Evolutionary conservation across 1,284 basidiomycete genomes (phyloP).

Genomic region (Apiotrichum gracile): DNA sequence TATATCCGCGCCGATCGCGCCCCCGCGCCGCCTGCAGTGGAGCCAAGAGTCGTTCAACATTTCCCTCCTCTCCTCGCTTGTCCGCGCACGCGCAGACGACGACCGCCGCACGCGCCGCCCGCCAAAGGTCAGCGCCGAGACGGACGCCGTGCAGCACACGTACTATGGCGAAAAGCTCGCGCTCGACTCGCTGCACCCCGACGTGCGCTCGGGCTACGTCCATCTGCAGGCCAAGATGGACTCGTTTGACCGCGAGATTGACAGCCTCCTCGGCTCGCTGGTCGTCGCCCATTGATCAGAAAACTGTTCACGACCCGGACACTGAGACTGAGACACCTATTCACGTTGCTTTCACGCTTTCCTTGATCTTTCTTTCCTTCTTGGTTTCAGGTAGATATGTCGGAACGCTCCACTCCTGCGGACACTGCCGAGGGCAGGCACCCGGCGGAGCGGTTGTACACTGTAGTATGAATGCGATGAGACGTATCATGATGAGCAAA

Average conservation of each 20-base stretch:
- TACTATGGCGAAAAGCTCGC: slow-evolving; percentile 59
- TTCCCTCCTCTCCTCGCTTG: slow-evolving; percentile 39
- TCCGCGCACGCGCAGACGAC: slow-evolving; percentile 26
- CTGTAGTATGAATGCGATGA: not conserved
- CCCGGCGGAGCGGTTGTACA: not conserved
- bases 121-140: slow-evolving; percentile 20
- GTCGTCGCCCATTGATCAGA: slow-evolving; percentile 6
- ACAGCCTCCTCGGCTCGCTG: slow-evolving; percentile 55
- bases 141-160: slow-evolving; percentile 63
- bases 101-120: slow-evolving; percentile 3
- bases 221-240: slow-evolving; percentile 66
- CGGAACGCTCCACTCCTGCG: not conserved
- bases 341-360: not conserved
- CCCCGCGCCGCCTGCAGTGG: slow-evolving; percentile 32
- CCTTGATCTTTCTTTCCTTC: not conserved
- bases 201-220: slow-evolving; percentile 64
- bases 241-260: slow-evolving; percentile 65
- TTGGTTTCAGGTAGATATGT: not conserved
- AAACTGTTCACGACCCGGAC: no score
- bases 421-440: not conserved
- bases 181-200: slow-evolving; percentile 61
- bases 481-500: no score
- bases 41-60: slow-evolving; percentile 44
- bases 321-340: no score
- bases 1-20: not conserved